Conservation (phyloP, 257 asterid species). For the Pogostemon cablin region DNA sequence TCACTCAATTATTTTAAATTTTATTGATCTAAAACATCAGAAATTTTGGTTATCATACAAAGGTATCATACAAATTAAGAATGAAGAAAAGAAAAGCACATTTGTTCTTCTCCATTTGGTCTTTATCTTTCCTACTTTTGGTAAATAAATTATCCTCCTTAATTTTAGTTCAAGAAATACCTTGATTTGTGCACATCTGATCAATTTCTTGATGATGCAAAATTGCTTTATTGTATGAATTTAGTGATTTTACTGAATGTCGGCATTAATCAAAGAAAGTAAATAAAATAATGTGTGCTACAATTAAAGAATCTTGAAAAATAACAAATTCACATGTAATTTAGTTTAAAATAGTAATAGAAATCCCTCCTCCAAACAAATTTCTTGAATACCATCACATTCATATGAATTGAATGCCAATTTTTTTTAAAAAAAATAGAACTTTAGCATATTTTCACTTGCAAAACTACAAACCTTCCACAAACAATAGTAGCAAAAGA, state of each 20-base stretch:
- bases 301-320: not conserved
- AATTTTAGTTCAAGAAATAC: constrained; percentile 5
- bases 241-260: not conserved
- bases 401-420: too few species aligned
- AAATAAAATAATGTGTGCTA: not conserved
- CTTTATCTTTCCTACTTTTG: too few species aligned
- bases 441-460: constrained; percentile 16
- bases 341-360: not conserved
- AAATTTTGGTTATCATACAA: not conserved
- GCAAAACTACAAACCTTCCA: not conserved
- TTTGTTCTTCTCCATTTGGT: constrained; percentile 1
- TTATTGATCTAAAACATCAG: not conserved
- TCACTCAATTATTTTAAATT: not conserved
- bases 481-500: not conserved
- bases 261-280: constrained; percentile 15
- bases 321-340: constrained; percentile 12
- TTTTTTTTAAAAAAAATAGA: not conserved
- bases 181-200: not conserved
- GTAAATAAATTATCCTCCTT: too few species aligned
- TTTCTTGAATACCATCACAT: too few species aligned
- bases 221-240: not conserved
- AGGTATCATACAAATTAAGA: constrained; percentile 10
- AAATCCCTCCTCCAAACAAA: too few species aligned
- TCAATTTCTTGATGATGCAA: not conserved
- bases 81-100: constrained; percentile 3